These are phyloP conservation scores for Hyphochytrium catenoides DNA, from an alignment of 352 stramenopile genomes.

Conservation along the genomic window DNA sequence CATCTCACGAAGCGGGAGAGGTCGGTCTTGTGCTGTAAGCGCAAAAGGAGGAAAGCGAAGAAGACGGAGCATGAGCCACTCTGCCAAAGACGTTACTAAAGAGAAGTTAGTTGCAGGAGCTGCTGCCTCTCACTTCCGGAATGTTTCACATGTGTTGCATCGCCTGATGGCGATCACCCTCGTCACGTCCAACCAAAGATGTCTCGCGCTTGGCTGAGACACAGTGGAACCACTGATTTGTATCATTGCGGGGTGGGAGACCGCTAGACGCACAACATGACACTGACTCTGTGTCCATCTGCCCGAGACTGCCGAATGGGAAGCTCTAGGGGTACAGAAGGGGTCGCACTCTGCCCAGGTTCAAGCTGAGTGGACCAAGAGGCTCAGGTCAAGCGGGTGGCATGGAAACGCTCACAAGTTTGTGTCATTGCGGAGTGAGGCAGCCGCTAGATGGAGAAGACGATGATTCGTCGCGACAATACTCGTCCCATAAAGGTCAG, in stretches of 20 bases:
- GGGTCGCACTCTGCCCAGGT: conserved; percentile 8
- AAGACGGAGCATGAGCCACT: conserved; percentile 1
- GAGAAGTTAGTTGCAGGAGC: conserved; percentile 1
- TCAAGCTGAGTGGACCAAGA: conserved; percentile 33
- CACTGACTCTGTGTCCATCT: neutral
- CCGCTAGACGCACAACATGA: conserved; percentile 1
- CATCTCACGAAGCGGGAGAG: conserved; percentile 95
- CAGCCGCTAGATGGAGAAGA: conserved; percentile 33
- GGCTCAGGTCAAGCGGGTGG: no score
- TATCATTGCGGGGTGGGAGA: conserved; percentile 32
- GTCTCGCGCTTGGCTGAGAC: conserved; percentile 1
- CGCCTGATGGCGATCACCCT: no score
- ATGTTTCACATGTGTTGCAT: no score
- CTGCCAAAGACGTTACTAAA: neutral
- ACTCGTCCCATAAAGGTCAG: neutral
- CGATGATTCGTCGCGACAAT: neutral
- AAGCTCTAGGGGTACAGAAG: conserved; percentile 1
- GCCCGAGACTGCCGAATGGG: neutral
- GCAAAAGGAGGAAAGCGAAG: conserved; percentile 7
- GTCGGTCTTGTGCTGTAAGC: conserved; percentile 71
- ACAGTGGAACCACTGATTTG: conserved; percentile 22
- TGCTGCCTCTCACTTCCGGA: no score
- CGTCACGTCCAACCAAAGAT: no score
- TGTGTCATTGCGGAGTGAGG: conserved; percentile 73
- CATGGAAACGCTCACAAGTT: no score